A percentile compares a stretch with the other conserved stretches of the same genome.
phyloP scores from a whole-genome alignment of 306 rosid species.

The Fragaria ananassa region DNA sequence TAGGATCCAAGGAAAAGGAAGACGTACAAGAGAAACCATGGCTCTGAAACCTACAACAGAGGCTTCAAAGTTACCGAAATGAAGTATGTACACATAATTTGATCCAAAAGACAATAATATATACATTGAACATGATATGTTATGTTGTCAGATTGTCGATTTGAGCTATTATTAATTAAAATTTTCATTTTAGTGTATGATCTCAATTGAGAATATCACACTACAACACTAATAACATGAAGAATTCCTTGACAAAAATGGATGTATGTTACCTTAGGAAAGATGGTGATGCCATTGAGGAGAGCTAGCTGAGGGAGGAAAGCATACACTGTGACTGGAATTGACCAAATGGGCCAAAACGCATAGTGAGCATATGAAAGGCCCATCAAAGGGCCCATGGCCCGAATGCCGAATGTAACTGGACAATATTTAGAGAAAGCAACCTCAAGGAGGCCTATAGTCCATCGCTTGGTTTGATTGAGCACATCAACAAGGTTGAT shows the following conservation, averaged over 20 bases:
- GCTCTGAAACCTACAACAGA: slow-evolving; percentile 25
- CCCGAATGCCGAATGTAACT: slow-evolving; percentile 11
- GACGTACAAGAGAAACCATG: slow-evolving; percentile 32
- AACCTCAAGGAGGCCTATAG: slow-evolving; percentile 30
- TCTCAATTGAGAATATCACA: background rate
- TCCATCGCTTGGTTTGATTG: slow-evolving; percentile 39
- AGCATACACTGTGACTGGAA: slow-evolving; percentile 31
- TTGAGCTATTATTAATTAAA: too few relatives aligned
- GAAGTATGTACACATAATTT: background rate
- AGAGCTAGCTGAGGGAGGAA: slow-evolving; percentile 44
- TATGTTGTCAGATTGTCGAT: background rate
- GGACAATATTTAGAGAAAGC: slow-evolving; percentile 30
- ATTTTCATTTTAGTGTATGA: background rate
- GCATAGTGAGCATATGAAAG: slow-evolving; percentile 27
- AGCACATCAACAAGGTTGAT: slow-evolving; percentile 29
- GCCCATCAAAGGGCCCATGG: slow-evolving; percentile 34
- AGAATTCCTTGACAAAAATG: background rate
- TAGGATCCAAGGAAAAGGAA: slow-evolving; percentile 41
- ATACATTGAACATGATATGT: too few relatives aligned
- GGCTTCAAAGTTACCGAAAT: background rate
- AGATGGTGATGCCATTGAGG: slow-evolving; percentile 33
- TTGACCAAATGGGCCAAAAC: slow-evolving; percentile 23
- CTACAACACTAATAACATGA: background rate
- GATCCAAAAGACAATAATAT: too few relatives aligned
- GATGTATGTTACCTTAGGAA: slow-evolving; percentile 30